Evolutionary conservation across 768 basidiomycete genomes (phyloP), one percentile per base, ranked within the genome.

Genomic region (Boletus rubroflammeus): DNA sequence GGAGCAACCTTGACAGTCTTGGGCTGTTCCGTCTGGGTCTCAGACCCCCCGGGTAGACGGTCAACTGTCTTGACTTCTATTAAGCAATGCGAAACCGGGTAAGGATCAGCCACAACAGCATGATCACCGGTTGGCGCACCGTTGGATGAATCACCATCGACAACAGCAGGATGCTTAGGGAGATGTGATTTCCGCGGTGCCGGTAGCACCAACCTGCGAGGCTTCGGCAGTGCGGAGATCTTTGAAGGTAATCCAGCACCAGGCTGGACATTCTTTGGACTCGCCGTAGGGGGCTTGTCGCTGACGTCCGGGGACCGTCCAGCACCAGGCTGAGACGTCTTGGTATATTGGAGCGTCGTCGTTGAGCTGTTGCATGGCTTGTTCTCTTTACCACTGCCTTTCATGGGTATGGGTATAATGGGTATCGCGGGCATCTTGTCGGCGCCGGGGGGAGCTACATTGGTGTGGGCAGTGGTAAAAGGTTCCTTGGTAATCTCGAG

Each of bases 331-430:
- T 54, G 54, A 31, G n/a, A 32, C 41, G n/a, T 10, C 17, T 53
- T 35, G 31, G 36, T 41, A 41, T 47, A 4, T 21, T 32, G 53
- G 50, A 39, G 8, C 43, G 50, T 55, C 54, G 32, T 45, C 21
- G 36, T 58, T 38, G 42, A 31, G 45, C 50, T 28, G 3, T 40
- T 42, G 42, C 40, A 38, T 35, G 51, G 2, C 21, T 29, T 41
- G 38, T 65, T 65, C 47, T 66, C 66, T 36, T 68, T 59, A 23
- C 45, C 45, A 45, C 41, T 50, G 28, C 47, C 29, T 11, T 40
- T 59, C 32, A 46, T n/a, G 17, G 36, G 25, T 39, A 41, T 25
- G 13, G 55, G 50, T 50, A 61, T 49, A 8, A 15, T 47, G 28
- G 54, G 48, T 21, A 11, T 52, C 51, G 43, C 34, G 39, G 52